phyloP scores from a whole-genome alignment of 257 asterid genomes.

The Parsonsia alboflavescens region DNA sequence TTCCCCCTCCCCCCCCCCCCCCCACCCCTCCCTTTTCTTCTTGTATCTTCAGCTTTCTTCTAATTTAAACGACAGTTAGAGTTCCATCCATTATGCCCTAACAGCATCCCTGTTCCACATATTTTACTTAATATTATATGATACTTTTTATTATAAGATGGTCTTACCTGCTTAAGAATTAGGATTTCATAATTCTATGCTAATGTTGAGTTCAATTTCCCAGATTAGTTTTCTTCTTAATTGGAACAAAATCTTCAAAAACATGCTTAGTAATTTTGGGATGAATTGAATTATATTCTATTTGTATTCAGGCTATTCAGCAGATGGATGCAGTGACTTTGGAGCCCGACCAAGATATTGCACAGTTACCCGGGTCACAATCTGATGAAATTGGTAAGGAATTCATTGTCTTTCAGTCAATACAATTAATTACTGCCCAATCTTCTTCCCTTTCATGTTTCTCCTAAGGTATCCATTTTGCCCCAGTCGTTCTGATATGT shows the following conservation, averaged over 20 bases:
- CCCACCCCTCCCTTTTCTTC: not conserved
- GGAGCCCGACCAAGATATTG: constrained; percentile 21
- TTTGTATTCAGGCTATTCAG: constrained; percentile 8
- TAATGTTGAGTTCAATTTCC: not conserved
- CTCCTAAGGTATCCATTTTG: not conserved
- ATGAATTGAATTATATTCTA: not conserved
- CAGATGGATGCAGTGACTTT: constrained; percentile 18
- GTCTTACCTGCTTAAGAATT: not conserved
- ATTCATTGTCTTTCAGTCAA: not conserved
- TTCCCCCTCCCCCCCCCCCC: not conserved
- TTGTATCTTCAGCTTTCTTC: not conserved
- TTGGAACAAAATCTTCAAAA: not conserved
- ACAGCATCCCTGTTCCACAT: not conserved
- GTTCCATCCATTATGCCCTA: not conserved
- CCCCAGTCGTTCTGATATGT: not conserved
- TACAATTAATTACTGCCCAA: not conserved
- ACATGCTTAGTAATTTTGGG: not conserved
- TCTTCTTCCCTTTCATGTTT: not conserved
- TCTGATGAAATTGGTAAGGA: constrained; percentile 33
- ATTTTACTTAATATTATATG: too few species aligned
- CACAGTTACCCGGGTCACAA: constrained; percentile 15
- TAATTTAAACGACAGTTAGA: not conserved
- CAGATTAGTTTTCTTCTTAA: not conserved
- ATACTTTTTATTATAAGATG: too few species aligned
- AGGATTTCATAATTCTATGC: not conserved